Percentiles rank a stretch among this genome's conserved stretches.
These are phyloP conservation scores for Leersia perrieri DNA, from an alignment of 176 grass and related monocot species.

Conservation along the genomic window DNA sequence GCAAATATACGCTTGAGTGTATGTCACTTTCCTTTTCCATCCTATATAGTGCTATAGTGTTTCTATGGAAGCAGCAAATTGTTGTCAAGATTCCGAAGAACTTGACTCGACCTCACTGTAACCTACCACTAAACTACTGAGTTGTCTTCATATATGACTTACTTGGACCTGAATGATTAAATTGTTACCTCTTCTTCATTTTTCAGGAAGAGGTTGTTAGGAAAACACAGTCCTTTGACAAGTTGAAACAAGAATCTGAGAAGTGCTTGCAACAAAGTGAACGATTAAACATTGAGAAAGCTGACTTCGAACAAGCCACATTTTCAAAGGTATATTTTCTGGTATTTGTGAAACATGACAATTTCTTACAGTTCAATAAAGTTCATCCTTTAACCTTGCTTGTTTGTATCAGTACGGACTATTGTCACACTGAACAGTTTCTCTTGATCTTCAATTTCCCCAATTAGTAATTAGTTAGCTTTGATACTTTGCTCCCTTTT, in stretches of 20 bases:
- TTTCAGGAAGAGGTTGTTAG: constrained; percentile 85
- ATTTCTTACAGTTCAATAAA: background rate
- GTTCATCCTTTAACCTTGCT: background rate
- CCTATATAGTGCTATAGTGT: background rate
- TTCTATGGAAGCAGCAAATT: background rate
- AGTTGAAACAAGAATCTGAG: constrained; percentile 79
- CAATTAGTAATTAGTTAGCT: background rate
- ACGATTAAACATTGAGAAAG: constrained; percentile 61
- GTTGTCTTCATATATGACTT: background rate
- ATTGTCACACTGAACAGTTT: background rate
- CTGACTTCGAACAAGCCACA: constrained; percentile 66
- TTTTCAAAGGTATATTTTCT: constrained; percentile 69
- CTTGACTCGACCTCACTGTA: background rate
- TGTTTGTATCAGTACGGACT: background rate
- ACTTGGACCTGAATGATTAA: background rate
- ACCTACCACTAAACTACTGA: background rate
- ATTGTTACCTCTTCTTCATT: background rate
- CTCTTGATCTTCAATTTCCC: background rate
- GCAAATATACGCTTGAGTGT: constrained; percentile 96
- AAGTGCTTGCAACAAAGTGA: constrained; percentile 88
- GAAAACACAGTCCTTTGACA: constrained; percentile 71
- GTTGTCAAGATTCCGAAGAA: background rate
- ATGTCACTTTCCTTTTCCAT: constrained; percentile 30
- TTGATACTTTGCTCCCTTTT: background rate
- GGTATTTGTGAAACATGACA: background rate